Conservation (phyloP, 345 rosid genomes). For the Populus pruinosa region DNA sequence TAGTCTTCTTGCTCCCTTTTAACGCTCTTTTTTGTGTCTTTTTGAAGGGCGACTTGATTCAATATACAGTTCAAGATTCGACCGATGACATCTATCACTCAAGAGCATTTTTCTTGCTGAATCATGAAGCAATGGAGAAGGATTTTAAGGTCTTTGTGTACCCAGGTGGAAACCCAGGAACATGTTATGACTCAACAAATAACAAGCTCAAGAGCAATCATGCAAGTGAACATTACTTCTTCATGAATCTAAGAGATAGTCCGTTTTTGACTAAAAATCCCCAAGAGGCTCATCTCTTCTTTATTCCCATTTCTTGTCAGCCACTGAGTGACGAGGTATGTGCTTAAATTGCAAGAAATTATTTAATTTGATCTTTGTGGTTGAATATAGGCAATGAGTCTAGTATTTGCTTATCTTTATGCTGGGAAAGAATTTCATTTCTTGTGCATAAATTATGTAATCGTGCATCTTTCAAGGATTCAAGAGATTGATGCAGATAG, state of each 20-base stretch:
- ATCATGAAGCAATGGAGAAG: too few species aligned
- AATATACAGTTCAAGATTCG: too few species aligned
- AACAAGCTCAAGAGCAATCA: slow-evolving; percentile 9
- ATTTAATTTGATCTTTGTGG: background rate
- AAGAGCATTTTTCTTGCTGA: too few species aligned
- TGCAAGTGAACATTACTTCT: slow-evolving; percentile 20
- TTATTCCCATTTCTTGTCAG: background rate
- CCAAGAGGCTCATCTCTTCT: background rate
- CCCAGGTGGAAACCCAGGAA: slow-evolving; percentile 7
- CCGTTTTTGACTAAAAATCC: background rate
- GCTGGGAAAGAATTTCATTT: background rate
- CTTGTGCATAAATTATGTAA: background rate
- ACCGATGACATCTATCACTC: too few species aligned
- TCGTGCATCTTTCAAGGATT: background rate
- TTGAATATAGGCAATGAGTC: background rate
- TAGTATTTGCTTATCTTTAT: too few species aligned
- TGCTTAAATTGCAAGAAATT: background rate
- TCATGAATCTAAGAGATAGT: slow-evolving; percentile 15
- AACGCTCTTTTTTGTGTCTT: too few species aligned
- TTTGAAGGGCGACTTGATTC: too few species aligned
- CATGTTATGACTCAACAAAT: background rate
- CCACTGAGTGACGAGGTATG: background rate
- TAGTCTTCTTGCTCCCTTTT: too few species aligned
- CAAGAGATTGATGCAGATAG: background rate
- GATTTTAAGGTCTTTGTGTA: slow-evolving; percentile 12